Evolutionary conservation across 768 basidiomycete genomes (phyloP), one percentile per base, ranked within the genome.

Genomic region (Leccinum obscurum): DNA sequence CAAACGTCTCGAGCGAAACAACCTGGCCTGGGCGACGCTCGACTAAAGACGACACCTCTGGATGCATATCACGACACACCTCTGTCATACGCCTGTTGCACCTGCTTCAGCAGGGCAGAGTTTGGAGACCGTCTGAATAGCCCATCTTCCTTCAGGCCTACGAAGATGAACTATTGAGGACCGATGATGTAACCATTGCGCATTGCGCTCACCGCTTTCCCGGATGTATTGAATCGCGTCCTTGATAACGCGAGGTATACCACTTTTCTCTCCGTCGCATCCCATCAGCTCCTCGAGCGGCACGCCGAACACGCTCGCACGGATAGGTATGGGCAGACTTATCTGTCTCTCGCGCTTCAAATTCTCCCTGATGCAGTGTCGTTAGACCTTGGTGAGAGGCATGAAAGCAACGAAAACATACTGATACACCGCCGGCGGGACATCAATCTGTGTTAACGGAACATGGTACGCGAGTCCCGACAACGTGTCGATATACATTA

Each of bases 241-340:
- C 65, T 81, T 86, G 41, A 94, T 81, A 0, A 92, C 90, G 26
- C 90, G 80, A 3, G 93, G 93, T n/a, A 93, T 77, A 13, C 88
- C 85, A 49, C 88, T 88, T 66, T 89, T 92, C 76, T 92, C 91
- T 9, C 92, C 92, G 56, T 90, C 78, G 56, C 80, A 86, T 8
- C 92, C 93, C 91, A 94, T 93, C 22, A 93, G 67, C 32, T 92
- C 88, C 68, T 91, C 89, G 15, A 94, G 76, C 4, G 90, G 87
- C 4, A 93, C 88, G 5, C 92, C 90, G 69, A 94, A 95, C 17
- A 89, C 76, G 67, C 78, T 84, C 0, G 90, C 85, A 3, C 82
- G 80, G 2, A 77, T 78, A 44, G 83, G 81, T 7, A 82, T 76
- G 0, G 92, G 93, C 52, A 94, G 75, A 0, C 72, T 80, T 32